A percentile compares a stretch with the other conserved stretches of the same genome.
These are phyloP conservation scores for Scheffersomyces parashehatae DNA, from an alignment of 1,139 yeast species.

Conservation along the genomic window DNA sequence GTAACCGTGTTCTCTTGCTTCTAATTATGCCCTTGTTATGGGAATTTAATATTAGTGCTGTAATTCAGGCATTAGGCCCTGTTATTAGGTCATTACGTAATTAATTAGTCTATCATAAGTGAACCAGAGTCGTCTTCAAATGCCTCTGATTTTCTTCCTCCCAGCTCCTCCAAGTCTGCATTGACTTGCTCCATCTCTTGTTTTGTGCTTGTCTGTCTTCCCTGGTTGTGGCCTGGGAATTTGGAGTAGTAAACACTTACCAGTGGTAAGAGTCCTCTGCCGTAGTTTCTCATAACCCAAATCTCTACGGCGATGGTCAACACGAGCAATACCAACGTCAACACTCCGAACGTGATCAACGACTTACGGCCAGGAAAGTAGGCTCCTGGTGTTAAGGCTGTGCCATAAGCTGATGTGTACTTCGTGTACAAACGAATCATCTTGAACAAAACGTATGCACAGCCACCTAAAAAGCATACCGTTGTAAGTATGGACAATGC, in stretches of 20 bases:
- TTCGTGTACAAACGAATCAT: constrained; percentile 50
- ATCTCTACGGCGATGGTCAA: constrained; percentile 39
- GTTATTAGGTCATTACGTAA: too few species aligned
- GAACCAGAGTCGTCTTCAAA: not conserved
- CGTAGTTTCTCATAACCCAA: constrained; percentile 37
- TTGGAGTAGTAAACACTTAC: constrained; percentile 25
- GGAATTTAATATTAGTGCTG: too few species aligned
- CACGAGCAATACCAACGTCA: constrained; percentile 42
- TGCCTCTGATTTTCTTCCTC: not conserved
- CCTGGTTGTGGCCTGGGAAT: constrained; percentile 14
- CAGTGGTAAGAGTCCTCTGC: constrained; percentile 38
- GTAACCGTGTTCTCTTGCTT: too few species aligned
- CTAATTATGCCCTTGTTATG: too few species aligned
- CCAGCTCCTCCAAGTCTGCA: not conserved
- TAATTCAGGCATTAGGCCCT: too few species aligned
- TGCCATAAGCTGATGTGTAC: constrained; percentile 28
- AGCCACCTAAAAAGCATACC: constrained; percentile 38
- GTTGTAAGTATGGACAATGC: constrained; percentile 31
- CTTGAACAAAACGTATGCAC: constrained; percentile 54
- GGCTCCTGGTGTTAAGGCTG: constrained; percentile 24
- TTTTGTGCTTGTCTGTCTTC: not conserved
- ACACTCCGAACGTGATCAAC: constrained; percentile 47
- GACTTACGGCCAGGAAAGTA: constrained; percentile 53
- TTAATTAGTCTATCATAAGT: not conserved
- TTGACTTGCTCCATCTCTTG: not conserved